Evolutionary conservation across 1,284 basidiomycete genomes (phyloP).

Genomic region (Ganoderma sinense): DNA sequence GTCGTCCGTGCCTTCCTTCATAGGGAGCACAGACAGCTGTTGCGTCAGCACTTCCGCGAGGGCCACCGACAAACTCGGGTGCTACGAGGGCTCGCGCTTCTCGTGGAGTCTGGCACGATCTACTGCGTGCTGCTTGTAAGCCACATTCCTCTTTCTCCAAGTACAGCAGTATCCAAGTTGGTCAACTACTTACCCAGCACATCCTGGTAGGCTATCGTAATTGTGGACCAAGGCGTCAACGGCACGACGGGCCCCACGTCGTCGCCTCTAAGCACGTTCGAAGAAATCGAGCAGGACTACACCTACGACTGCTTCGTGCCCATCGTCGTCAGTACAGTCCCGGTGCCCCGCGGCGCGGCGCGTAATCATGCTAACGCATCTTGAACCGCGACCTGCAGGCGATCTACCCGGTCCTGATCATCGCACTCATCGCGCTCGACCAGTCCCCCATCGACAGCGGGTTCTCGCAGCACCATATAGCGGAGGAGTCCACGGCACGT

Average conservation of each 20-base stretch:
- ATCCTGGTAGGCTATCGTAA: neutral
- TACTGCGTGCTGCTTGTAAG: constrained; percentile 12
- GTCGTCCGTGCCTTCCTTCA: neutral
- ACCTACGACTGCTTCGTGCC: neutral
- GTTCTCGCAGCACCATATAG: neutral
- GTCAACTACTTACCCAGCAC: neutral
- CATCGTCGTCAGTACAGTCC: neutral
- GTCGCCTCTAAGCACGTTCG: neutral
- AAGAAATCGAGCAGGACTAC: neutral
- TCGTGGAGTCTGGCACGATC: constrained; percentile 12
- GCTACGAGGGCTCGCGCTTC: constrained; percentile 2
- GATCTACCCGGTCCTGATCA: constrained; percentile 4
- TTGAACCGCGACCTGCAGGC: neutral
- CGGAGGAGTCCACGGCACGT: neutral
- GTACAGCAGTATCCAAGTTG: too few relatives aligned
- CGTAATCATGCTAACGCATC: neutral
- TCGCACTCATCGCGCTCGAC: constrained; percentile 3
- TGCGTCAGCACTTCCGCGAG: neutral
- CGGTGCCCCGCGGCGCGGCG: too few relatives aligned
- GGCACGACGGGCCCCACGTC: neutral
- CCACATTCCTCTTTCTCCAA: neutral
- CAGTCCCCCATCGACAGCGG: neutral
- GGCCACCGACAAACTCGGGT: neutral
- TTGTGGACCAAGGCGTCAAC: neutral
- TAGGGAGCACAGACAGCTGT: constrained; percentile 2